A percentile compares a stretch with the other conserved stretches of the same genome.
Evolutionary conservation across 306 rosid species (phyloP).

Genomic region (Cicer bijugum): DNA sequence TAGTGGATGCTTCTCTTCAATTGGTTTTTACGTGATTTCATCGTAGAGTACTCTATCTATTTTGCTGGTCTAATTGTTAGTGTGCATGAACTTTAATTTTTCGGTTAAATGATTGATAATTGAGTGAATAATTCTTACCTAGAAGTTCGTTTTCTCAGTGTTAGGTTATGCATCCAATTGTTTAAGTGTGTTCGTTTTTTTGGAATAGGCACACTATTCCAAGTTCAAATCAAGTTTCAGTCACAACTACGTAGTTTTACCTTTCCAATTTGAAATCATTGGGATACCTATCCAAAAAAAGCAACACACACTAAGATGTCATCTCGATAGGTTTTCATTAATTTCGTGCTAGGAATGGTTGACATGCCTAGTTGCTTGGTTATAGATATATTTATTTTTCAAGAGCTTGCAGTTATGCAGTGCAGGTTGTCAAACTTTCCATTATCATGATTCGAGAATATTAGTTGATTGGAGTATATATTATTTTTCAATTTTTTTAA

Average conservation of each 20-base stretch:
- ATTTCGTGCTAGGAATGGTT: constrained; percentile 19
- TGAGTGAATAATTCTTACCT: neutral
- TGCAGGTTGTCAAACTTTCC: neutral
- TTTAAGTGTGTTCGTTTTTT: neutral
- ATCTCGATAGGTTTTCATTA: neutral
- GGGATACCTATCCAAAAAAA: neutral
- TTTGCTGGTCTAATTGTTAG: constrained; percentile 1
- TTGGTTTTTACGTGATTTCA: neutral
- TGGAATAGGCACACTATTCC: neutral
- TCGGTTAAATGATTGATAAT: neutral
- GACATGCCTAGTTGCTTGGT: neutral
- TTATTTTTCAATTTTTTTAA: neutral
- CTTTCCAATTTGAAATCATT: neutral
- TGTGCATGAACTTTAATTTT: neutral
- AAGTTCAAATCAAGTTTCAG: neutral
- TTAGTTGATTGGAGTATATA: neutral
- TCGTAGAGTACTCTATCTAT: neutral
- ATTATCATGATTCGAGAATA: constrained; percentile 10
- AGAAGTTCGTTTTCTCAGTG: neutral
- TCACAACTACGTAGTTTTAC: neutral
- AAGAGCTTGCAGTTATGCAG: constrained; percentile 1
- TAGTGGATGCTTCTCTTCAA: constrained; percentile 4
- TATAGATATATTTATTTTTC: neutral
- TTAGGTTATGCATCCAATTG: constrained; percentile 18
- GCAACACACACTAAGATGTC: neutral